Evolutionary conservation across 2,329 filamentous ascomycete genomes (phyloP), one percentile per base, ranked within the genome.

Genomic region (Botryotinia globosa): DNA sequence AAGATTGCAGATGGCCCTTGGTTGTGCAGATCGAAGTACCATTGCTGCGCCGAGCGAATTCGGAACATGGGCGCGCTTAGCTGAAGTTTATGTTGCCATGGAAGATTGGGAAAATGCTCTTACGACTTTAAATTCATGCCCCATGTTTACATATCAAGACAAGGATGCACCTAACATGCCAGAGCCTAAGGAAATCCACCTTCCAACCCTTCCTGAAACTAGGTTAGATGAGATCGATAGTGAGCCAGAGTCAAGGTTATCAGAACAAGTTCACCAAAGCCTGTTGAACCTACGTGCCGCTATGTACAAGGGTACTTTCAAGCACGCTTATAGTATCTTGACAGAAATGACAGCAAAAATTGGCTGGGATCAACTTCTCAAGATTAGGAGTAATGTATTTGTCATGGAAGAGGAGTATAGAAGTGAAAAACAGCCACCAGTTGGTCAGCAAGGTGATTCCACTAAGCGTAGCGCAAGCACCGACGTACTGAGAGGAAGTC

Each of bases 351-450:
- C 95, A 0, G 91, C 94, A 74, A 95, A 96, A 82, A 98, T 99
- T 78, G 96, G 96, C 56, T 99, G 96, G 96, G 96, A 99, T 78
- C 94, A 98, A 80, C 86, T 99, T 34, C 85, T 99, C 69, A 97
- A 94, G 82, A 97, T 97, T 79, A 89, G 96, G 77, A 98, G 95
- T 84, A 94, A 95, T 75, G 96, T 99, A 1, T 99, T 99, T 78
- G 96, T 99, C 66, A 99, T 99, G 96, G 96, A 99, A 81, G 96
- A 99, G 80, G 96, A 99, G 82, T 99, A 99, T 81, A 90, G 96
- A 66, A 92, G 91, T 72, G 96, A 98, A 83, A 93, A 92, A 82
- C 90, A 92, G 72, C 89, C 91, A 74, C 82, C 85, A 37, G 83
- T 84, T 29, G 82, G 77, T 56, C 79, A 84, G 66, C 80, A 84